A percentile compares a stretch with the other conserved stretches of the same genome.
Conservation (phyloP, 306 rosid species). For the Medicago ruthenica region DNA sequence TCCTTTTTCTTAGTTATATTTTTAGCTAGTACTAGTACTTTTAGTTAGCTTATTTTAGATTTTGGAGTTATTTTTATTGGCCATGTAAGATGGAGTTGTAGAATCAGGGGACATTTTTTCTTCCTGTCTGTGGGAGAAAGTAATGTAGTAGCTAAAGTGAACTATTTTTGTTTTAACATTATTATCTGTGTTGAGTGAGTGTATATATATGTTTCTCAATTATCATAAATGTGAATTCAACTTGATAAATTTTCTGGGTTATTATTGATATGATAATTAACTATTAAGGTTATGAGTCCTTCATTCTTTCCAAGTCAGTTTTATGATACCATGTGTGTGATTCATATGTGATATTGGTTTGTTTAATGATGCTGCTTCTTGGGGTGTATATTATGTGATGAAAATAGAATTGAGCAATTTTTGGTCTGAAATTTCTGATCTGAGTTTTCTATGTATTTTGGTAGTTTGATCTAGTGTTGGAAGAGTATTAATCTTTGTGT, state of each 20-base stretch:
- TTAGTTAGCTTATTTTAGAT: slow-evolving; percentile 45
- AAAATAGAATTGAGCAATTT: slow-evolving; percentile 1
- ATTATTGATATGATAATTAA: background rate
- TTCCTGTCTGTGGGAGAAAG: slow-evolving; percentile 18
- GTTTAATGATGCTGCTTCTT: background rate
- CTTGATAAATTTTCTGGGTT: slow-evolving; percentile 30
- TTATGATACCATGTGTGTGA: background rate
- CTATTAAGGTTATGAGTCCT: background rate
- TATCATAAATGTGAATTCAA: slow-evolving; percentile 39
- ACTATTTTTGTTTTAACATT: background rate
- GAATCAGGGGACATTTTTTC: slow-evolving; percentile 43
- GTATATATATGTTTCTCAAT: slow-evolving; percentile 15
- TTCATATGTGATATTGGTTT: background rate
- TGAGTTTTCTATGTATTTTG: background rate
- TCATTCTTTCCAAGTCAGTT: background rate
- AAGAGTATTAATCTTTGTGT: background rate
- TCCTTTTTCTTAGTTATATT: background rate
- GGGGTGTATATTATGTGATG: background rate
- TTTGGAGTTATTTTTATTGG: slow-evolving; percentile 40
- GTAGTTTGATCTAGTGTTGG: slow-evolving; percentile 8
- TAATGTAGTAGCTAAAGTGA: background rate
- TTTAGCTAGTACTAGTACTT: slow-evolving; percentile 17
- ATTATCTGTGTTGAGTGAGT: slow-evolving; percentile 29
- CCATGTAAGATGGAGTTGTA: slow-evolving; percentile 43
- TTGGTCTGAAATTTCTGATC: background rate